Base-by-base conservation (phyloP, 192 early-diverging fungal species). In the Oehlia diaphana region DNA sequence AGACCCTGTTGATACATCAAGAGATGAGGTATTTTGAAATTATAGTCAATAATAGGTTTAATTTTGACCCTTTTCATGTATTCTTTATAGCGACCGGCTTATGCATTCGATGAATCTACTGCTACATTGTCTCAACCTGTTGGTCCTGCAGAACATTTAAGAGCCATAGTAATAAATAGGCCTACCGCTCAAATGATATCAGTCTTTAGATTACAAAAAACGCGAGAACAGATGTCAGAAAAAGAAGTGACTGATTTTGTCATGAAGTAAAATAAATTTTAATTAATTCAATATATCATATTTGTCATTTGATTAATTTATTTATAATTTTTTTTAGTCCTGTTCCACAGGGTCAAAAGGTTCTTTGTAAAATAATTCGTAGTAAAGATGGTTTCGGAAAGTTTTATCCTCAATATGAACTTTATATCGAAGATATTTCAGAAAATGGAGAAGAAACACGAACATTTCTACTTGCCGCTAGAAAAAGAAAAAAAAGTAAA, bases 361-460 rank as follows among this genome's bases (percentile, higher is more conserved):
- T 95, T 79, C 88, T 86, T 64, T 95, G 94, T 83, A 78, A 87
- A 37, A 94, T 95, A 71, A 78, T 84, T 2, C 88, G 94, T 19
- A 85, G 82, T 69, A 88, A 87, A 74, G 91, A 89, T 50, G 86
- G 90, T 3, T 78, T 90, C 33, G 90, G 91, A 66, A 92, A 89
- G 78, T 80, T 93, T 37, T 90, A 91, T 69, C 94, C 94, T 13
- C 84, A 83, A 37, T 94, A 94, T 76, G 88, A 94, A 39, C 77
- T 95, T 12, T 94, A 81, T 76, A 83, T 94, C 8, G 93, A 95
- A 75, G 87, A 94, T 37, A 79, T 75, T 3, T 1, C 39, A n/a
- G 62, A 74, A 21, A 64, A 58, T 42, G 69, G 53, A 6, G 87
- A 83, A 63, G 75, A 84, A 37, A 79, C 81, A 23, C 70, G 77